Percentiles rank a stretch among this genome's conserved stretches.
Evolutionary conservation across 495 filamentous ascomycete genomes (phyloP).

Genomic region (Massariosphaeria phaeospora): DNA sequence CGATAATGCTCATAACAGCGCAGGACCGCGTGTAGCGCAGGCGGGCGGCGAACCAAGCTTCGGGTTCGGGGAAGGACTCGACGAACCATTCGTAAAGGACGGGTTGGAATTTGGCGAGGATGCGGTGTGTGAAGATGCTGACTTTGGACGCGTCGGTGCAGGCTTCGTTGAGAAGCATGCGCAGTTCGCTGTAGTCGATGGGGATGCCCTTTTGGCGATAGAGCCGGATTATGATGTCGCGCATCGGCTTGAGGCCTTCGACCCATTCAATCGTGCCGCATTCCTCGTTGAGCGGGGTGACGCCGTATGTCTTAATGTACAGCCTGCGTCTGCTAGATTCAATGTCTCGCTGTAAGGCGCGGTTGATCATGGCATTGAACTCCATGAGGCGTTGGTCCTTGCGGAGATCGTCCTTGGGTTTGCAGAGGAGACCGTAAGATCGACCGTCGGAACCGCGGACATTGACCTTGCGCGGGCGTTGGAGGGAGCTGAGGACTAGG

Average conservation of each 20-base stretch:
- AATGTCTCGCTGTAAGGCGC: constrained; percentile 82
- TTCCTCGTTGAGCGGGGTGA: constrained; percentile 95
- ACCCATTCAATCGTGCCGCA: constrained; percentile 99
- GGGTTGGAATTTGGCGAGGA: constrained; percentile 54
- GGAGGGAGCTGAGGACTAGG: constrained; percentile 81
- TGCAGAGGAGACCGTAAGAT: constrained; percentile 84
- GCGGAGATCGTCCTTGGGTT: constrained; percentile 94
- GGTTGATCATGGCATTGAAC: constrained; percentile 96
- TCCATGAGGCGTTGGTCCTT: constrained; percentile 98
- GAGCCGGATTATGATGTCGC: constrained; percentile 78
- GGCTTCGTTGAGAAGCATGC: constrained; percentile 54
- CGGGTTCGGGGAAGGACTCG: constrained; percentile 87
- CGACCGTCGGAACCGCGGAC: constrained; percentile 84
- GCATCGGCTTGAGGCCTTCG: constrained; percentile 87
- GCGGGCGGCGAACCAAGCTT: constrained; percentile 86
- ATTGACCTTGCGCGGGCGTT: constrained; percentile 85
- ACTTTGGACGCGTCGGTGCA: constrained; percentile 51
- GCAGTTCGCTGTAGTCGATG: constrained; percentile 57
- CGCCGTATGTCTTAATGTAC: constrained; percentile 93
- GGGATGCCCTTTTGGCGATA: constrained; percentile 66
- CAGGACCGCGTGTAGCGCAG: constrained; percentile 86
- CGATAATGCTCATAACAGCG: constrained; percentile 97
- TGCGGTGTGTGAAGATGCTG: constrained; percentile 62
- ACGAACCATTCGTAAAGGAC: constrained; percentile 93
- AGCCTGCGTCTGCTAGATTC: constrained; percentile 80